These are phyloP conservation scores for Kuraishia piskuri DNA, from an alignment of 805 yeast species.

Conservation along the genomic window DNA sequence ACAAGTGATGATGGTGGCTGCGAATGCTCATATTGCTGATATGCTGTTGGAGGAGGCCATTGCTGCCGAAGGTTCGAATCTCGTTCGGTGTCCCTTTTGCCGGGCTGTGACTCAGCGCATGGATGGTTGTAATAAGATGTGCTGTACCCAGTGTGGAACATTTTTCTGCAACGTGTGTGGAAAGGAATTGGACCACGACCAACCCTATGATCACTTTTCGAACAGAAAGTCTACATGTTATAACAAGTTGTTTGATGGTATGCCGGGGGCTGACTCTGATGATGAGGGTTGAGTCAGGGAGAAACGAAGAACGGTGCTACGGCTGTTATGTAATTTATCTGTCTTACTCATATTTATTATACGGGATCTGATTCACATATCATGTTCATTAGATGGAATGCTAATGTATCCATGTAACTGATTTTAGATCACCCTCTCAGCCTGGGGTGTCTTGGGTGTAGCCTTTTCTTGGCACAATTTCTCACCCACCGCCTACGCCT, in stretches of 20 bases:
- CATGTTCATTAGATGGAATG: too few relatives aligned
- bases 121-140: slow-evolving; percentile 63
- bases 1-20: slow-evolving; percentile 29
- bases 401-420: too few relatives aligned
- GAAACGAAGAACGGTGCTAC: too few relatives aligned
- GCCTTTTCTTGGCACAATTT: slow-evolving; percentile 39
- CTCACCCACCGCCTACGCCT: slow-evolving; percentile 52
- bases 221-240: slow-evolving; percentile 34
- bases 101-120: slow-evolving; percentile 37
- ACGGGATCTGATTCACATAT: neutral
- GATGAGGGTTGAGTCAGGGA: neutral
- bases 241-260: slow-evolving; percentile 44
- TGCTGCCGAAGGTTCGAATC: slow-evolving; percentile 28
- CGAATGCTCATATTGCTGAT: slow-evolving; percentile 38
- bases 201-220: slow-evolving; percentile 46
- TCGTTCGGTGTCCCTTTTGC: slow-evolving; percentile 47
- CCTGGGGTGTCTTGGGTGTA: slow-evolving; percentile 20
- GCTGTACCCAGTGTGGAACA: slow-evolving; percentile 38
- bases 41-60: slow-evolving; percentile 35
- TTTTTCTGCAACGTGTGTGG: slow-evolving; percentile 53
- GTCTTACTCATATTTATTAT: neutral
- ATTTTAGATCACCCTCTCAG: neutral
- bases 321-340: too few relatives aligned
- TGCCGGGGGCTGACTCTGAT: slow-evolving; percentile 21
- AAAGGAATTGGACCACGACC: slow-evolving; percentile 22